Percentiles rank a stretch among this genome's conserved stretches.
These are phyloP conservation scores for Citeromyces nyonsensis DNA, from an alignment of 805 yeast genomes.

Conservation along the genomic window DNA sequence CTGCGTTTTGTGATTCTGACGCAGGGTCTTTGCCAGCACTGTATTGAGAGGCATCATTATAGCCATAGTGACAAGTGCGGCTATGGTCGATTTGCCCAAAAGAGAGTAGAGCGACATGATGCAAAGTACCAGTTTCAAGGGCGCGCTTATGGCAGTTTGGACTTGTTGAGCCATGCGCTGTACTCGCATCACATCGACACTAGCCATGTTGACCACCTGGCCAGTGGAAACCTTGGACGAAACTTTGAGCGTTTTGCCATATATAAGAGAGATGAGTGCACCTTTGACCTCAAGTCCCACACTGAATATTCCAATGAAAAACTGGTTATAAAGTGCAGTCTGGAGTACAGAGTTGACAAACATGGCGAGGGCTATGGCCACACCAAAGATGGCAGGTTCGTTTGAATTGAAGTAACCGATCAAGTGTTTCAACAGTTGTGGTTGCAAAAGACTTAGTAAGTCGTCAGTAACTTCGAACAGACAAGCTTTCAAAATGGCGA, in stretches of 20 bases:
- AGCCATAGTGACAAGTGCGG: slow-evolving; percentile 72
- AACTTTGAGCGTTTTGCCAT: slow-evolving; percentile 50
- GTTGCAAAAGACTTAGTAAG: slow-evolving; percentile 71
- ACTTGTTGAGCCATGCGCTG: slow-evolving; percentile 72
- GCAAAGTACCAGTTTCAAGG: slow-evolving; percentile 74
- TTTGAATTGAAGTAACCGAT: slow-evolving; percentile 47
- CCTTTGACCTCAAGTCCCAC: slow-evolving; percentile 67
- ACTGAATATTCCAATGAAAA: slow-evolving; percentile 60
- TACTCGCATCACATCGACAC: slow-evolving; percentile 82
- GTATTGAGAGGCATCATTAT: slow-evolving; percentile 74
- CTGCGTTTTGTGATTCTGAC: slow-evolving; percentile 63
- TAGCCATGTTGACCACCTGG: slow-evolving; percentile 87
- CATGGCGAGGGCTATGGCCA: slow-evolving; percentile 65
- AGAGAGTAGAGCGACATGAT: slow-evolving; percentile 54
- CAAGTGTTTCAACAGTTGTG: slow-evolving; percentile 58
- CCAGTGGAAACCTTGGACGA: slow-evolving; percentile 71
- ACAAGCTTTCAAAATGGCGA: slow-evolving; percentile 55
- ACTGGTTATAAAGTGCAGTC: slow-evolving; percentile 65
- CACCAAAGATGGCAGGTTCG: slow-evolving; percentile 57
- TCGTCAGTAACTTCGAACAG: slow-evolving; percentile 63
- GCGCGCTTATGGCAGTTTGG: slow-evolving; percentile 83
- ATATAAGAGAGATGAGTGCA: slow-evolving; percentile 49
- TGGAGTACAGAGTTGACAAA: slow-evolving; percentile 63
- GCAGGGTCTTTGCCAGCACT: slow-evolving; percentile 48
- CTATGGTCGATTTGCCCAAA: slow-evolving; percentile 89